Evolutionary conservation across 257 asterid genomes (phyloP).

Genomic region (Solanum habrochaites): DNA sequence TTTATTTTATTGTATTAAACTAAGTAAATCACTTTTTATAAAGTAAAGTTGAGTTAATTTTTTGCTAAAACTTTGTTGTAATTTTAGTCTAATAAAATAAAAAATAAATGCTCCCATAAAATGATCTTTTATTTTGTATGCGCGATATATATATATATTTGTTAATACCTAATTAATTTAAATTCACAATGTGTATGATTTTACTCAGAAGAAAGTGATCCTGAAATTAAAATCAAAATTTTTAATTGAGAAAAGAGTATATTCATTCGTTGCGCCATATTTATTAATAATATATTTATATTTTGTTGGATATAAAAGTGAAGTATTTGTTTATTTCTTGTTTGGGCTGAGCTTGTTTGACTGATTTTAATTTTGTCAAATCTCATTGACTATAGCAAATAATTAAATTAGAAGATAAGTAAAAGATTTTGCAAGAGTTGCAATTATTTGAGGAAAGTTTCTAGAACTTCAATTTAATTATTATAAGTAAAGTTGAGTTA

Average conservation of each 20-base stretch:
- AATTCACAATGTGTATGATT: not conserved
- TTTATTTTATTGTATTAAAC: not conserved
- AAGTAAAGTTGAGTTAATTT: not conserved
- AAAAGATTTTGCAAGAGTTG: not conserved
- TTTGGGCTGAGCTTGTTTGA: not conserved
- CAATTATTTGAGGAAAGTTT: not conserved
- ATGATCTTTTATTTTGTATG: no score
- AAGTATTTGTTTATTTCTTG: not conserved
- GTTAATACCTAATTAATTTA: accelerated
- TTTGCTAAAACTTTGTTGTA: not conserved
- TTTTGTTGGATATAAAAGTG: not conserved
- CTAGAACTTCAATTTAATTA: not conserved
- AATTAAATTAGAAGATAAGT: not conserved
- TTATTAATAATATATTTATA: no score
- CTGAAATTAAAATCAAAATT: accelerated
- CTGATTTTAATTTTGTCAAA: not conserved
- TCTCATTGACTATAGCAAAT: not conserved
- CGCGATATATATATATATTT: accelerated
- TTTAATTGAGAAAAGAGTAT: no score
- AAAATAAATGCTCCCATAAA: not conserved
- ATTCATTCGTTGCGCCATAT: not conserved
- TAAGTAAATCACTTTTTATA: no score
- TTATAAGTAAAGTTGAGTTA: no score
- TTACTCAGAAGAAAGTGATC: accelerated
- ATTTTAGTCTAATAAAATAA: not conserved